Evolutionary conservation across 257 asterid genomes (phyloP), one percentile per base, ranked within the genome.

Genomic region (Solanum pinnatisectum): DNA sequence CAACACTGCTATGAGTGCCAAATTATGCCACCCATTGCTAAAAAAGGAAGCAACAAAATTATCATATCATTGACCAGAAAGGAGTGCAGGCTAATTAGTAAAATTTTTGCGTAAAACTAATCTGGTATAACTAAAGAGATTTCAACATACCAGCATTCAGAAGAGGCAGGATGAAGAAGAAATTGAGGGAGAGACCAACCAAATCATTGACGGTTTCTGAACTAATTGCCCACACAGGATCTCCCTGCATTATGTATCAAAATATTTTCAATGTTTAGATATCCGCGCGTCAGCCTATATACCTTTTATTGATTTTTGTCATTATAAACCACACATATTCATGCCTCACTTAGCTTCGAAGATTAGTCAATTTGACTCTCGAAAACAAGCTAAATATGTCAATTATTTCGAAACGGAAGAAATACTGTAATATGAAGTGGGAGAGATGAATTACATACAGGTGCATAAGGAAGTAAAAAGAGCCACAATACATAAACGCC

Each of bases 191-290:
- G 52, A 97, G 99, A 46, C 95, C 98, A 65, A 97, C 90, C 52
- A 97, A 89, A 83, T 95, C 93, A 87, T 90, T 89, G 87, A 94
- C 90, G 30, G 99, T 97, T 39, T 95, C 96, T 70, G 95, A 91
- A 92, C 96, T 97, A 89, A 96, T 97, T 60, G 98, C 93, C 98
- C 99, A 96, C 15, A 96, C 94, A 67, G 99, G 99, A 93, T 95
- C 99, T n/a, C 99, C 99, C 99, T 96, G 96, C 92, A 92, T 20
- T 46, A 78, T 32, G 65, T 72, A 77, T 39, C 40, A 44, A 27
- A 18, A 44, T 27, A 81, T 27, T 81, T 79, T 30, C 67, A 81
- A 27, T 46, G 0, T 1, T 46, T 14, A 46, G 3, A 14, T 46
- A 46, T 46, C 59, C 20, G 20, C 3, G 59, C 1, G 0, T 46